phyloP scores from a whole-genome alignment of 2,329 filamentous ascomycete genomes.

The Colletotrichum trifolii region DNA sequence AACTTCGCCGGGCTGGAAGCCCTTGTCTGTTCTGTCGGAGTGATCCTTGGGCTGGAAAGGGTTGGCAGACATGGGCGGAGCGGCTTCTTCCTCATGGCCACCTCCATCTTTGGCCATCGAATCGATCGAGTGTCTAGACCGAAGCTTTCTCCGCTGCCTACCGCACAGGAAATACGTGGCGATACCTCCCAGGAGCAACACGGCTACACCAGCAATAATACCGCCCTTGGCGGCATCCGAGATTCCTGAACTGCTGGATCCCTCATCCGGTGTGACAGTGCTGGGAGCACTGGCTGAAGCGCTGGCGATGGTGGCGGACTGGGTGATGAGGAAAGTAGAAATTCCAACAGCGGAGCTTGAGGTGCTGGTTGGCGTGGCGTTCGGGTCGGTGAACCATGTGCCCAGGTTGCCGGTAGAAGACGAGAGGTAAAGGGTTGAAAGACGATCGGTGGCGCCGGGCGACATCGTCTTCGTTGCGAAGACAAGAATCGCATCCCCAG shows the following conservation, averaged over 20 bases:
- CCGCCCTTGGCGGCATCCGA: constrained; percentile 16
- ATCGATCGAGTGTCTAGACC: constrained; percentile 17
- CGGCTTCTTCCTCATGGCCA: constrained; percentile 43
- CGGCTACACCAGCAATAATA: constrained; percentile 31
- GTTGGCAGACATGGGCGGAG: constrained; percentile 41
- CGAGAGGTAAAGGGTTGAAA: too few species aligned
- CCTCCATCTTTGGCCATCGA: constrained; percentile 35
- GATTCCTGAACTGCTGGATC: not conserved
- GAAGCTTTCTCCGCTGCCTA: constrained; percentile 31
- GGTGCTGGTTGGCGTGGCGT: not conserved
- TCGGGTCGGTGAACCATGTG: constrained; percentile 20
- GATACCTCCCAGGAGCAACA: constrained; percentile 36
- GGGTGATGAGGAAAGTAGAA: not conserved
- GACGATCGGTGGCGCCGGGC: too few species aligned
- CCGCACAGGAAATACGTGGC: constrained; percentile 38
- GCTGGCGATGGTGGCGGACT: not conserved
- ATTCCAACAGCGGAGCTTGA: not conserved
- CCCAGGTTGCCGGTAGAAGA: not conserved
- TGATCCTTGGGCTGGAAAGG: constrained; percentile 43
- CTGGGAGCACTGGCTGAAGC: not conserved
- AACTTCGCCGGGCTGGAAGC: constrained; percentile 46
- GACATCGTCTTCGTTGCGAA: too few species aligned
- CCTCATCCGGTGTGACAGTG: not conserved
- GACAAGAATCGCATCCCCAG: too few species aligned
- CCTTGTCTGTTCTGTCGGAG: not conserved